Evolutionary conservation across 176 grass and related monocot species (phyloP).

Genomic region (Oryza rufipogon): DNA sequence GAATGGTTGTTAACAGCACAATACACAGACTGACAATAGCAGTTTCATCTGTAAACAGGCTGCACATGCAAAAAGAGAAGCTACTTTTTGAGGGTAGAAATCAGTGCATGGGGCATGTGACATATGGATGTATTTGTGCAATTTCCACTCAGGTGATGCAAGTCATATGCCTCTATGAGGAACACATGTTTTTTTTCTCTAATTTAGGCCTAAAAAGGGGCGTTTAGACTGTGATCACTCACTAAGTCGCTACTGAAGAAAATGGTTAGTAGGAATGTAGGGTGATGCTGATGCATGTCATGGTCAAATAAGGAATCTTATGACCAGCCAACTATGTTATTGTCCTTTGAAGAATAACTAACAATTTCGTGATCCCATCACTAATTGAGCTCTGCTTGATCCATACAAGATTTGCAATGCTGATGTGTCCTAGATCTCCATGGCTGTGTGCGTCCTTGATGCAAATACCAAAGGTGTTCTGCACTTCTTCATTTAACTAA

Average conservation of each 20-base stretch:
- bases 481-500: no score
- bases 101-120: slow-evolving; percentile 29
- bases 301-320: slow-evolving; percentile 50
- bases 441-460: neutral
- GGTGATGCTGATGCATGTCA: neutral
- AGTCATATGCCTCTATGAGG: slow-evolving; percentile 40
- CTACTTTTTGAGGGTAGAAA: slow-evolving; percentile 17
- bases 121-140: slow-evolving; percentile 26
- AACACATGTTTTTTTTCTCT: neutral
- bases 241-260: neutral
- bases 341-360: slow-evolving; percentile 26
- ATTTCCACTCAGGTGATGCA: slow-evolving; percentile 29
- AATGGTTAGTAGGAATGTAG: neutral
- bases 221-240: slow-evolving; percentile 29
- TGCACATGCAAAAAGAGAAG: slow-evolving; percentile 27
- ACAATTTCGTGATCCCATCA: neutral
- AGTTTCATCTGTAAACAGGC: neutral
- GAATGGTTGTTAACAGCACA: neutral
- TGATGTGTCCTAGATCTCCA: neutral
- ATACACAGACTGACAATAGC: neutral
- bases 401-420: neutral
- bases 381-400: slow-evolving; percentile 4
- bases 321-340: slow-evolving; percentile 33
- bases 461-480: no score
- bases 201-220: slow-evolving; percentile 3